phyloP scores from a whole-genome alignment of 2,329 filamentous ascomycete genomes.

The Colletotrichum gloeosporioides region DNA sequence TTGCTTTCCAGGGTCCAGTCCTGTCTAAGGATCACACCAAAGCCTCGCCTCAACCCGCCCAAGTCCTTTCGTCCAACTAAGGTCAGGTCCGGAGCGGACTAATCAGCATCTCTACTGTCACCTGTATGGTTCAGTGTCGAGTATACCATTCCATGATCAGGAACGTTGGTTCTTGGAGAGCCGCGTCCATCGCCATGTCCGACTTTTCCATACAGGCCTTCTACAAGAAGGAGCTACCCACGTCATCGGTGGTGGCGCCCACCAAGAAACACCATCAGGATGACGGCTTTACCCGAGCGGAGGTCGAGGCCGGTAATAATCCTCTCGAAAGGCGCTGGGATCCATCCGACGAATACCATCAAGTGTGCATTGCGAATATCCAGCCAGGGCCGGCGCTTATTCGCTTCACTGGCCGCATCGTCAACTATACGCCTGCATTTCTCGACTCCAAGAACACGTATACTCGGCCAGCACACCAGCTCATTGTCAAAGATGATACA shows the following conservation, averaged over 20 bases:
- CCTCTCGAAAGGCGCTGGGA: slow-evolving; percentile 42
- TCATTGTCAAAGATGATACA: slow-evolving; percentile 61
- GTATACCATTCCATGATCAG: not conserved
- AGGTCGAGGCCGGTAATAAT: slow-evolving; percentile 43
- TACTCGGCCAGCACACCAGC: slow-evolving; percentile 52
- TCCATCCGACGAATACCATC: slow-evolving; percentile 51
- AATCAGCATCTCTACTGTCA: not conserved
- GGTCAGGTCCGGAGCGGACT: not conserved
- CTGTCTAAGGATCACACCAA: not conserved
- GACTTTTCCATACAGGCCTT: slow-evolving; percentile 40
- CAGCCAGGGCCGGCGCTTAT: slow-evolving; percentile 54
- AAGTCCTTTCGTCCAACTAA: not conserved
- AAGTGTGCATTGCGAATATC: slow-evolving; percentile 51
- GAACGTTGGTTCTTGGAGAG: not conserved
- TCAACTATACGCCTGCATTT: slow-evolving; percentile 55
- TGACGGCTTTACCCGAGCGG: slow-evolving; percentile 59
- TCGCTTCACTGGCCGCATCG: slow-evolving; percentile 58
- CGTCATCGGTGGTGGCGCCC: not conserved
- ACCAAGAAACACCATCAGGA: slow-evolving; percentile 27
- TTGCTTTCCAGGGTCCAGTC: not conserved
- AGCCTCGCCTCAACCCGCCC: not conserved
- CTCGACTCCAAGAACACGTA: slow-evolving; percentile 37
- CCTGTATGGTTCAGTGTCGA: not conserved
- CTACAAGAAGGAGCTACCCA: slow-evolving; percentile 31
- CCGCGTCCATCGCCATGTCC: not conserved